Evolutionary conservation across 2,329 filamentous ascomycete genomes (phyloP).

Genomic region (Didymella exigua): DNA sequence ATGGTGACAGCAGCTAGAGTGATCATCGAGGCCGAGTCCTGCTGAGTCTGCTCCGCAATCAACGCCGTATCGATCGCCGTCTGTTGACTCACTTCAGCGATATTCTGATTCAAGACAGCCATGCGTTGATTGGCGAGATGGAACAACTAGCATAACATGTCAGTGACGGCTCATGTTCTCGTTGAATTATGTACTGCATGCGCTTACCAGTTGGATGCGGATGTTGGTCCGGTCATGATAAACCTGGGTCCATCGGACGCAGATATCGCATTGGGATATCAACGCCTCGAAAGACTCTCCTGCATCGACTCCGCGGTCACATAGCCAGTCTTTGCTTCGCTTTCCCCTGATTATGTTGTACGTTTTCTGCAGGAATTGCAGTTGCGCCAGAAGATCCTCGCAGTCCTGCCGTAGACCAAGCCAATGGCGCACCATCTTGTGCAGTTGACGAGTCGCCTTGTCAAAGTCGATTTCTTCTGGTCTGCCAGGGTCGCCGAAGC

Average conservation of each 20-base stretch:
- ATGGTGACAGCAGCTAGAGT: constrained; percentile 35
- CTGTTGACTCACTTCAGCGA: constrained; percentile 5
- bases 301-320: constrained; percentile 13
- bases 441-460: constrained; percentile 21
- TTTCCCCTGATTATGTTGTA: constrained; percentile 1
- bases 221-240: constrained; percentile 30
- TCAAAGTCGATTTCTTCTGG: constrained; percentile 18
- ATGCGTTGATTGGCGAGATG: constrained; percentile 31
- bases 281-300: constrained; percentile 26
- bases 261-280: constrained; percentile 26
- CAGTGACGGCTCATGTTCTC: not conserved
- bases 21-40: constrained; percentile 37
- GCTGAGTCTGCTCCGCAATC: constrained; percentile 28
- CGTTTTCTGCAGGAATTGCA: constrained; percentile 24
- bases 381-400: constrained; percentile 20
- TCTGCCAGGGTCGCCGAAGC: not conserved
- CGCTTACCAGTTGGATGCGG: constrained; percentile 29
- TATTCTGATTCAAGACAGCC: constrained; percentile 1
- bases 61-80: constrained; percentile 27
- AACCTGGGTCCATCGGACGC: constrained; percentile 23
- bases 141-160: constrained; percentile 5
- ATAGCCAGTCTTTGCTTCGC: constrained; percentile 16
- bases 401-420: constrained; percentile 31
- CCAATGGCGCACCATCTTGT: constrained; percentile 27
- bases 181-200: not conserved